A percentile compares a stretch with the other conserved stretches of the same genome.
Conservation (phyloP, 768 basidiomycete genomes). For the Russula compacta region DNA sequence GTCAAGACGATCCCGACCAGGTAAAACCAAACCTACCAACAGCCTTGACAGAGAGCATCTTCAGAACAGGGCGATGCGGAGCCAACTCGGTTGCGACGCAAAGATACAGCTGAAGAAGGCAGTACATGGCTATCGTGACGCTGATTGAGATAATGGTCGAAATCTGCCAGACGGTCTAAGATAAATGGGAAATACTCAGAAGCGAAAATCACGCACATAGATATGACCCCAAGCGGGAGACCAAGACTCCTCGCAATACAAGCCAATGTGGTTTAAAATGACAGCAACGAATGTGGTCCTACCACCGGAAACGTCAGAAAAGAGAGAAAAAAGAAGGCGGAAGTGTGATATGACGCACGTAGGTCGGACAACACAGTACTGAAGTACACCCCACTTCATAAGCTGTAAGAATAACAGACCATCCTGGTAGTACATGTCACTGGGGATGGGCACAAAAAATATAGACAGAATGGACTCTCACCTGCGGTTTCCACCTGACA, state of each 20-base stretch:
- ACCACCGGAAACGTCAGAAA: neutral
- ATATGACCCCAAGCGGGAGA: constrained; percentile 58
- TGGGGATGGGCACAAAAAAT: constrained; percentile 5
- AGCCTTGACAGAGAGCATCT: constrained; percentile 64
- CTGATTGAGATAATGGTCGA: constrained; percentile 54
- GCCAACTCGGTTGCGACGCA: constrained; percentile 45
- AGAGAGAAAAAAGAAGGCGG: neutral
- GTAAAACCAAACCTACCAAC: constrained; percentile 39
- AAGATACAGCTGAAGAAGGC: constrained; percentile 62
- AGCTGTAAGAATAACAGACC: constrained; percentile 62
- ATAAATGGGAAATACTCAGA: neutral
- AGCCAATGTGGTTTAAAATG: constrained; percentile 48
- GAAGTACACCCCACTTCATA: constrained; percentile 71
- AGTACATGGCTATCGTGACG: constrained; percentile 73
- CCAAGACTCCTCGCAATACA: constrained; percentile 72
- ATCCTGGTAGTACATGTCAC: constrained; percentile 31
- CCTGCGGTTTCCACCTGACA: constrained; percentile 53
- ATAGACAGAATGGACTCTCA: too few relatives aligned
- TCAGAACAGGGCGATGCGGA: constrained; percentile 52
- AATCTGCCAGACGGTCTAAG: constrained; percentile 33
- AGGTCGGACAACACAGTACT: constrained; percentile 61
- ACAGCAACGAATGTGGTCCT: constrained; percentile 55
- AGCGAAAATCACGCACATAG: constrained; percentile 37
- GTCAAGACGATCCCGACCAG: neutral
- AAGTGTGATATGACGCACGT: constrained; percentile 29